Base-by-base conservation (phyloP, 441 rosid species). In the Brassica balearica region DNA sequence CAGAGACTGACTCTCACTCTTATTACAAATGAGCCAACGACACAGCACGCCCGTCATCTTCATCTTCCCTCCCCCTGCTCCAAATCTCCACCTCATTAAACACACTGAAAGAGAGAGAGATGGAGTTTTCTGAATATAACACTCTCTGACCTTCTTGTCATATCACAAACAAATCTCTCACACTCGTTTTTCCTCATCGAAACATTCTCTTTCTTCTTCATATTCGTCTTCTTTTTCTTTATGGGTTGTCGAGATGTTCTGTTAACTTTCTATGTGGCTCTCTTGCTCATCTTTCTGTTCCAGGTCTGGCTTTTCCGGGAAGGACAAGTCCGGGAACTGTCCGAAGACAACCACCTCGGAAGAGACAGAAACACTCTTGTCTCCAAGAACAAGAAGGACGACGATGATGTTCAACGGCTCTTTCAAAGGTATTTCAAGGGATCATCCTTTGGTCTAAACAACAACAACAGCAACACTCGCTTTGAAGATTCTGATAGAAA, bases 401-500 rank as follows among this genome's bases (percentile, higher is more conserved):
- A 65, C 2, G 76, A 71, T 25, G 62, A 78, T 78, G 81, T 73
- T 48, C 65, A 73, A 73, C 77, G 81, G 8, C 81, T 78, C 77
- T 60, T 65, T 43, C 76, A 80, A 11, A 80, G 61, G 59, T 80
- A 80, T 17, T 69, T 75, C 59, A 80, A 75, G 58, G 82, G 82
- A 41, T 5, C 29, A 55, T 68, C 78, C 17, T 68, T 68, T 38
- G 74, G 62, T 74, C 14, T 69, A 41, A 69, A 64, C 66, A 69
- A 38, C 56, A 61, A 41, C 56, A 61, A 41, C 56, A n/a, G 25
- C 56, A 32, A 63, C 17, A 34, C 78, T 68, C 90, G 85, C 25
- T 80, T 89, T 77, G 85, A 83, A 61, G 91, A 87, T 48, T 82
- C 74, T 84, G 81, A 91, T 72, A 83, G 98, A 87, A 87, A 77